phyloP scores from a whole-genome alignment of 306 rosid species.

The Abrus pulchellus region DNA sequence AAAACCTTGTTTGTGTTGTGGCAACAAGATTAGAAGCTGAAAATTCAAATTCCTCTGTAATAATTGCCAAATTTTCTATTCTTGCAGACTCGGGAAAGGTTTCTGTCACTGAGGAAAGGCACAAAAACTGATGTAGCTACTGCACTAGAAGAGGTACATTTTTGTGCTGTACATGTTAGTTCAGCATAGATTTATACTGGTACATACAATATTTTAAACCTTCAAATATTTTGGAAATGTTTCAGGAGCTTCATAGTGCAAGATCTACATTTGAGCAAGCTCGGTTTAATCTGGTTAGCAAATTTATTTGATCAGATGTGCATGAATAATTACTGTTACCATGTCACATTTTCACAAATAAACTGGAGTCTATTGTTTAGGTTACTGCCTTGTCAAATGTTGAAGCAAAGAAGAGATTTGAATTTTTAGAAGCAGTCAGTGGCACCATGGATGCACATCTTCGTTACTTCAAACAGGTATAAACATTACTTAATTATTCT shows the following conservation, averaged over 20 bases:
- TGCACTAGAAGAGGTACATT: constrained; percentile 85
- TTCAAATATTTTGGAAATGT: constrained; percentile 52
- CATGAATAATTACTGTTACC: constrained; percentile 23
- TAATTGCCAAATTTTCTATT: constrained; percentile 30
- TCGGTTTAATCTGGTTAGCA: constrained; percentile 88
- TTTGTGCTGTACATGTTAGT: constrained; percentile 11
- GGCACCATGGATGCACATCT: constrained; percentile 99
- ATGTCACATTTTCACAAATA: constrained; percentile 28
- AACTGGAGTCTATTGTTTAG: constrained; percentile 58
- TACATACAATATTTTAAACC: constrained; percentile 38
- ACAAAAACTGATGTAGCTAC: constrained; percentile 83
- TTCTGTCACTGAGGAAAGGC: constrained; percentile 92
- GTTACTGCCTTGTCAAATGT: constrained; percentile 93
- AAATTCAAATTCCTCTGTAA: constrained; percentile 18
- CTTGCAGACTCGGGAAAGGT: constrained; percentile 93
- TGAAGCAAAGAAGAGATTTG: constrained; percentile 98
- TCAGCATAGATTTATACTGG: constrained; percentile 27
- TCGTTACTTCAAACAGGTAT: constrained; percentile 97
- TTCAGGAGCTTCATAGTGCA: constrained; percentile 94
- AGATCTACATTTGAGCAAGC: constrained; percentile 97
- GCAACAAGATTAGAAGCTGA: constrained; percentile 12
- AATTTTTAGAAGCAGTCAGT: constrained; percentile 98
- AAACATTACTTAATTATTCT: constrained; percentile 40
- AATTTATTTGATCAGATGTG: constrained; percentile 20
- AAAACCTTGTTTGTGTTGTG: not conserved